Base-by-base conservation (phyloP, 208 protist species). In the Crithidia thermophila region DNA sequence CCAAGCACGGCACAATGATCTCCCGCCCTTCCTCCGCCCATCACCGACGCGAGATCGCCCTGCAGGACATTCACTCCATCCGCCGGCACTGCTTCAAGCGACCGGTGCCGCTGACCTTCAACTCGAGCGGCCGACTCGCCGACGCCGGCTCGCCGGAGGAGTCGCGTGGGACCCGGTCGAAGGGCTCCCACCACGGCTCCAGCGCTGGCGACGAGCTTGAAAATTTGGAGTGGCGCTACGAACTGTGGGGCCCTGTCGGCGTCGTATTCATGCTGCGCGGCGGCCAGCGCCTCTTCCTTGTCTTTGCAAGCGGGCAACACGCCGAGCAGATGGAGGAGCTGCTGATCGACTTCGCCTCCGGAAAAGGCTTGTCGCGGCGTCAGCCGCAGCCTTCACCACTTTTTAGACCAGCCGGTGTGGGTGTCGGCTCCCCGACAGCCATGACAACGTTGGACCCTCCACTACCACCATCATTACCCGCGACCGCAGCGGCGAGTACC, bases 221-320 rank as follows among this genome's bases (percentile, higher is more conserved):
- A 1, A 33, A 16, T 13, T 51, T 74, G 34, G 49, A 58, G 27
- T 84, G 78, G 78, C 52, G 52, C 18, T 84, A 77, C 49, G 69
- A 69, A 16, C 60, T 84, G 52, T 84, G 74, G 73, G 79, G 79
- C 0, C 74, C 79, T 11, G 70, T 79, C 0, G 79, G 79, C 20
- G 28, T 84, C 27, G 50, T 75, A 3, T 59, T 84, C 16, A 64
- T 55, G 14, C 61, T 84, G 4, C 46, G 45, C 9, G 70, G 79
- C 3, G 70, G 75, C 1, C 56, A 57, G 6, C 37, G 50, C 14
- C 56, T 84, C 6, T 84, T 72, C 45, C 57, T 84, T 8, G 79
- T 71, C 16, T 81, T 79, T 52, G 40, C 67, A 0, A 63, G 61
- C 14, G 59, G 31, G 0, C 43, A 50, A 14, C 50, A 74, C 6